phyloP scores from a whole-genome alignment of 306 rosid species.

The Begonia peltatifolia region DNA sequence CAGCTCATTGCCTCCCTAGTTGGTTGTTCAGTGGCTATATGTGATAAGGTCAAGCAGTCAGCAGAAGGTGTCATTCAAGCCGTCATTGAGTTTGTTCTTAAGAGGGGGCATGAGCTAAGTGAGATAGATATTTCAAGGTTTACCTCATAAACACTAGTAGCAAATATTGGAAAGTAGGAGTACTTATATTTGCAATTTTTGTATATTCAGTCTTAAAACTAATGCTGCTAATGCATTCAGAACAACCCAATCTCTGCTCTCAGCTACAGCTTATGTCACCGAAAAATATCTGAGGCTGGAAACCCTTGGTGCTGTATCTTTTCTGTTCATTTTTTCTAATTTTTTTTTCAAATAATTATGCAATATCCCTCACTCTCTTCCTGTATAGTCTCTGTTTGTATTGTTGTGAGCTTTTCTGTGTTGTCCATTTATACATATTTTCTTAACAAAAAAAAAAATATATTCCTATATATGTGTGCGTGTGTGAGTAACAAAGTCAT shows the following conservation, averaged over 20 bases:
- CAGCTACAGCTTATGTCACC: constrained; percentile 55
- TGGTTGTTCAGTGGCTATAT: constrained; percentile 71
- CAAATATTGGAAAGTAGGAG: too few species aligned
- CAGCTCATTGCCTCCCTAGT: constrained; percentile 83
- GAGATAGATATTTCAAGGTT: constrained; percentile 86
- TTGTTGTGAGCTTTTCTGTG: not conserved
- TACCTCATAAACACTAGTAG: constrained; percentile 9
- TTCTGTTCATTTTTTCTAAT: not conserved
- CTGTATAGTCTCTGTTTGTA: not conserved
- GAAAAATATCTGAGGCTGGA: constrained; percentile 86
- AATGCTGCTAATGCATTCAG: constrained; percentile 21
- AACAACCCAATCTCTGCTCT: constrained; percentile 79
- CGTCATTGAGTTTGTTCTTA: constrained; percentile 68
- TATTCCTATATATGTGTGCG: too few species aligned
- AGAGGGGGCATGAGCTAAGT: constrained; percentile 62
- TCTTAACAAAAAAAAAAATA: not conserved
- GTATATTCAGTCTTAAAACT: too few species aligned
- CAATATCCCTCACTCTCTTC: not conserved
- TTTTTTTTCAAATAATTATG: not conserved
- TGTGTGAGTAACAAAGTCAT: too few species aligned
- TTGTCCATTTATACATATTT: not conserved
- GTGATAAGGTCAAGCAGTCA: constrained; percentile 87
- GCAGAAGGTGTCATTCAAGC: constrained; percentile 98
- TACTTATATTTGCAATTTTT: too few species aligned
- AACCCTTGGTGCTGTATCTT: constrained; percentile 95